Base-by-base conservation (phyloP, 1,284 basidiomycete genomes). In the Tranzscheliella williamsii region DNA sequence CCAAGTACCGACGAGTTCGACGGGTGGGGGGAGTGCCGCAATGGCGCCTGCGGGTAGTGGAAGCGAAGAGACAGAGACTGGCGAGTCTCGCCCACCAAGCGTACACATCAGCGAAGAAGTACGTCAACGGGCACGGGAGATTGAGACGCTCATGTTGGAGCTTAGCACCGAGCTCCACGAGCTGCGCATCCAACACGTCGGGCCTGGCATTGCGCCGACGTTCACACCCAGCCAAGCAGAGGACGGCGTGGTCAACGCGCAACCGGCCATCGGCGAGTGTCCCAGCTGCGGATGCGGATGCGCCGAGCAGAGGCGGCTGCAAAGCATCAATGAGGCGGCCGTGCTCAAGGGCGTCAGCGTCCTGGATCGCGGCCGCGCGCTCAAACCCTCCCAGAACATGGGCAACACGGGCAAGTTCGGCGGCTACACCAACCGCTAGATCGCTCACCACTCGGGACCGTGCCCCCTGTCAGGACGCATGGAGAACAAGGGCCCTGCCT, bases 241-340 rank as follows among this genome's bases (percentile, higher is more conserved):
- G 7, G 49, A 45, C 2, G 33, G 29, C 5, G 42, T 47, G 24
- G 30, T 24, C 23, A 31, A 45, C 20, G 49, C 42, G 20, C 37
- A 45, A 1, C 23, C 20, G 7, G 29, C 20, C 2, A 35, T 47
- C 0, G 42, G 37, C 16, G 29, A 42, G 11, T 70, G 67, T 22
- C 44, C 60, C 4, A 30, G 26, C 27, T 70, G 67, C 40, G 64
- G 67, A 9, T 70, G 67, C 24, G 47, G 48, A 34, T 70, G 67
- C 16, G 64, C 60, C 0, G 67, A 70, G 35, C 63, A 70, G 46
- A 42, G 64, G 1, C 21, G 67, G 13, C 29, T 60, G 52, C 64
- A 70, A 38, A 61, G 60, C 33, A 48, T 70, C 37, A 70, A 70
- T 41, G 67, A 67, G 30, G 64, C 57, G 9, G 67, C 67, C 8